These are phyloP conservation scores for Gossypium turneri DNA, from an alignment of 345 rosid genomes.

Conservation along the genomic window DNA sequence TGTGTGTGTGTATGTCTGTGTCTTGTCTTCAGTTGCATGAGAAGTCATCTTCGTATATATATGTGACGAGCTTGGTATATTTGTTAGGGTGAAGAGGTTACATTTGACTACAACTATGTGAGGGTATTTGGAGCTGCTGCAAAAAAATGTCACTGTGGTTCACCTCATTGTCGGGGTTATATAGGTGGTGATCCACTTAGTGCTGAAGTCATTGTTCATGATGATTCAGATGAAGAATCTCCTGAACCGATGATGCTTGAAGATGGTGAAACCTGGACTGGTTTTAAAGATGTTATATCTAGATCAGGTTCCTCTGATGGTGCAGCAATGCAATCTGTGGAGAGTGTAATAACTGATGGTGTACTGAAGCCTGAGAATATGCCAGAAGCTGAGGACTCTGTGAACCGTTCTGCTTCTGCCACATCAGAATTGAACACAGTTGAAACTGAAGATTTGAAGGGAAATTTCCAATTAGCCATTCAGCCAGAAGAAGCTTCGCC, in stretches of 20 bases:
- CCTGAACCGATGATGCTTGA: conserved; percentile 89
- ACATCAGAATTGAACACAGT: conserved; percentile 24
- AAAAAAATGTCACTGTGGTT: conserved; percentile 86
- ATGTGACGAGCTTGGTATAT: conserved; percentile 7
- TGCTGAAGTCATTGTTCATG: conserved; percentile 75
- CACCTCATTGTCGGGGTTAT: conserved; percentile 85
- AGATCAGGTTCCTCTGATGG: conserved; percentile 29
- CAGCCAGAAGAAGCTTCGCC: conserved; percentile 26
- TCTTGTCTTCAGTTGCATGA: not conserved
- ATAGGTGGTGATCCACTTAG: conserved; percentile 92
- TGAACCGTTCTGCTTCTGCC: conserved; percentile 32
- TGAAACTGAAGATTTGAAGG: conserved; percentile 32
- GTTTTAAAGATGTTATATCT: conserved; percentile 27
- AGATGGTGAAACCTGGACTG: conserved; percentile 48
- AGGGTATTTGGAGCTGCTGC: conserved; percentile 99
- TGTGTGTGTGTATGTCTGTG: not conserved
- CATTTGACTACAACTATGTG: conserved; percentile 97
- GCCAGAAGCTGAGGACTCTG: conserved; percentile 27
- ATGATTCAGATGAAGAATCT: conserved; percentile 98
- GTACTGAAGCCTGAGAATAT: conserved; percentile 20
- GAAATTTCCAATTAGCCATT: conserved; percentile 27
- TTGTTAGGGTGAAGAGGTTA: conserved; percentile 84
- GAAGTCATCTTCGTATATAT: conserved; percentile 10
- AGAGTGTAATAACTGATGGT: conserved; percentile 24
- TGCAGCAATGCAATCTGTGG: conserved; percentile 27